Evolutionary conservation across 305 asterid genomes (phyloP).

Genomic region (Coffea humblotiana): DNA sequence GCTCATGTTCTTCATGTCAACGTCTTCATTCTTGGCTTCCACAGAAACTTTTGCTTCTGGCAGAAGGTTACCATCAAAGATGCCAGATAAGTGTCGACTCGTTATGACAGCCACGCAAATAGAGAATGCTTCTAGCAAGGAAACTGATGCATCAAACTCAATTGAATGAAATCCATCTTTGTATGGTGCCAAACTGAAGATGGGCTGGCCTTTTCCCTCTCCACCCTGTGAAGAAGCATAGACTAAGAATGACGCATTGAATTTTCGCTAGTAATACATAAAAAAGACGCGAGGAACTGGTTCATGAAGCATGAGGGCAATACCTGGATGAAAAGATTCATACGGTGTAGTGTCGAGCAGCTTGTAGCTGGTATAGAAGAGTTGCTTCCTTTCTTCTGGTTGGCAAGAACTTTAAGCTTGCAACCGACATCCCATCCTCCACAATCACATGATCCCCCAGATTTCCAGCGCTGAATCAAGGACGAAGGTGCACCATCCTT

Average conservation of each 20-base stretch:
- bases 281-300: neutral
- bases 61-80: slow-evolving; percentile 32
- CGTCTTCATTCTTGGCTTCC: slow-evolving; percentile 26
- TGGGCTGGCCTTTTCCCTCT: slow-evolving; percentile 44
- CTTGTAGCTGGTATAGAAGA: slow-evolving; percentile 21
- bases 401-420: slow-evolving; percentile 66
- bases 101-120: slow-evolving; percentile 68
- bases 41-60: slow-evolving; percentile 26
- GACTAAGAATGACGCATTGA: neutral
- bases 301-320: slow-evolving; percentile 5
- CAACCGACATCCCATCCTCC: slow-evolving; percentile 99
- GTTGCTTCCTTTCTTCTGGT: slow-evolving; percentile 29
- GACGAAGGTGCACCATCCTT: slow-evolving; percentile 69
- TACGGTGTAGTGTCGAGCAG: slow-evolving; percentile 33
- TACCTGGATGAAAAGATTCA: slow-evolving; percentile 72
- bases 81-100: slow-evolving; percentile 44
- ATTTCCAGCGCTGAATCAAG: slow-evolving; percentile 72
- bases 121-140: slow-evolving; percentile 80
- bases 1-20: slow-evolving; percentile 29
- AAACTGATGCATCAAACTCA: slow-evolving; percentile 55
- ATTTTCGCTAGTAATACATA: neutral
- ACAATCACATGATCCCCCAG: slow-evolving; percentile 90
- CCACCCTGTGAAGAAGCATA: slow-evolving; percentile 49
- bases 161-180: slow-evolving; percentile 60
- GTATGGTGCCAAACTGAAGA: slow-evolving; percentile 64